phyloP scores from a whole-genome alignment of 768 basidiomycete species.

The Suillus alpinus region DNA sequence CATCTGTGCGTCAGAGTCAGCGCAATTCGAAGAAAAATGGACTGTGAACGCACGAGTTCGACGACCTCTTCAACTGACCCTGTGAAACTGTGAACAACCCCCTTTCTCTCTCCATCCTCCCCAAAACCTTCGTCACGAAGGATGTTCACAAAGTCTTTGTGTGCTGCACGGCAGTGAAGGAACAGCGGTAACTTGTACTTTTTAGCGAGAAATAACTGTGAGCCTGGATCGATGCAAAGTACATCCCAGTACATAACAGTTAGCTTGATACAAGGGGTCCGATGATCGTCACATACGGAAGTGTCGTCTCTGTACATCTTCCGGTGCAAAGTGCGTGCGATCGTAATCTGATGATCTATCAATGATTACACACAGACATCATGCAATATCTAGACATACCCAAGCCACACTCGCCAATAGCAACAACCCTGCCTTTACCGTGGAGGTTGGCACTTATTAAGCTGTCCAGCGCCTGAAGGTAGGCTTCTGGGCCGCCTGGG shows the following conservation, averaged over 20 bases:
- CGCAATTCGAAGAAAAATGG: not conserved
- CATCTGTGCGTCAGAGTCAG: constrained; percentile 41
- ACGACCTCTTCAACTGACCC: constrained; percentile 58
- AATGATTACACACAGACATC: not conserved
- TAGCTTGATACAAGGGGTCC: not conserved
- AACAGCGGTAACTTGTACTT: constrained; percentile 75
- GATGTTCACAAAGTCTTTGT: constrained; percentile 63
- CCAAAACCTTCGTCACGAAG: constrained; percentile 66
- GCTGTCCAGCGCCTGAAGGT: constrained; percentile 55
- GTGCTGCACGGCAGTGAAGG: constrained; percentile 78
- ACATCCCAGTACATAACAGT: not conserved
- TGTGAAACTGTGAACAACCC: constrained; percentile 84
- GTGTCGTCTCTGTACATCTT: constrained; percentile 56
- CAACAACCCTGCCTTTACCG: constrained; percentile 59
- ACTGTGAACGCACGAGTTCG: constrained; percentile 52
- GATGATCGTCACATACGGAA: constrained; percentile 48
- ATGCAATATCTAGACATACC: constrained; percentile 36
- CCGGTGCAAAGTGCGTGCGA: constrained; percentile 60
- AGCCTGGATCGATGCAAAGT: constrained; percentile 25
- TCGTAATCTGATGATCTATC: constrained; percentile 60
- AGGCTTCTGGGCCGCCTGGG: constrained; percentile 54
- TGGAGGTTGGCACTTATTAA: constrained; percentile 48
- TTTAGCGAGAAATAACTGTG: constrained; percentile 65
- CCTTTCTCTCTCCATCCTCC: constrained; percentile 56
- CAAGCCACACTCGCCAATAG: constrained; percentile 79